phyloP scores from a whole-genome alignment of 1,139 yeast genomes.

The Scheffersomyces illinoinensis region DNA sequence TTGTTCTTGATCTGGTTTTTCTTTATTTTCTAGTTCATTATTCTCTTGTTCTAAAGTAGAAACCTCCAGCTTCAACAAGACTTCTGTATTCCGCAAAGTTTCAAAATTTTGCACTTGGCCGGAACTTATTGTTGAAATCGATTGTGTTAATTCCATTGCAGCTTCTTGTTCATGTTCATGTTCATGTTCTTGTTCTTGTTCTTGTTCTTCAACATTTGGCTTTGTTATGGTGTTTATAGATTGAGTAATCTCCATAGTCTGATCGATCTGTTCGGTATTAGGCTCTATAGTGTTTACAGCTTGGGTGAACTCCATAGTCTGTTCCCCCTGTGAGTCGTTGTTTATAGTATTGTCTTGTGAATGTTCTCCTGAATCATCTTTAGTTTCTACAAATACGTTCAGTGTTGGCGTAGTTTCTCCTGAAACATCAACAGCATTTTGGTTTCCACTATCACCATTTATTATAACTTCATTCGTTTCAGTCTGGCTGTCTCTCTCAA shows the following conservation, averaged over 20 bases:
- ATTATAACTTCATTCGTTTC: neutral
- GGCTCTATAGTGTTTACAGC: neutral
- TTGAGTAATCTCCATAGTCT: constrained; percentile 14
- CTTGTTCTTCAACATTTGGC: neutral
- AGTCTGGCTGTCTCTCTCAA: neutral
- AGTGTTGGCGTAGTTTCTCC: neutral
- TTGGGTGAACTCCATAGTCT: constrained; percentile 10
- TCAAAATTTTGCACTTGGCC: neutral
- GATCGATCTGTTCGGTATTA: neutral
- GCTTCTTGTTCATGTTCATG: neutral
- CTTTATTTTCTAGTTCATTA: no score
- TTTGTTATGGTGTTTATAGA: constrained; percentile 3
- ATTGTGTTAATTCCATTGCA: neutral
- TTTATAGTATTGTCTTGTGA: neutral
- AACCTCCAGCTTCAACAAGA: neutral
- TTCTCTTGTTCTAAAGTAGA: constrained; percentile 2
- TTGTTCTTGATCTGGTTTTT: neutral
- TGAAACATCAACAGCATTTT: constrained; percentile 1
- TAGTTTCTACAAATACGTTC: neutral
- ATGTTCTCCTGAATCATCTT: neutral
- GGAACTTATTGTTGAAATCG: neutral
- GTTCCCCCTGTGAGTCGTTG: neutral
- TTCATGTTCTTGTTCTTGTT: neutral
- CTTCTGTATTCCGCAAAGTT: neutral
- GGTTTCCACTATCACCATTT: constrained; percentile 2